phyloP scores from a whole-genome alignment of 768 basidiomycete species.

The Lentinula lateritia region DNA sequence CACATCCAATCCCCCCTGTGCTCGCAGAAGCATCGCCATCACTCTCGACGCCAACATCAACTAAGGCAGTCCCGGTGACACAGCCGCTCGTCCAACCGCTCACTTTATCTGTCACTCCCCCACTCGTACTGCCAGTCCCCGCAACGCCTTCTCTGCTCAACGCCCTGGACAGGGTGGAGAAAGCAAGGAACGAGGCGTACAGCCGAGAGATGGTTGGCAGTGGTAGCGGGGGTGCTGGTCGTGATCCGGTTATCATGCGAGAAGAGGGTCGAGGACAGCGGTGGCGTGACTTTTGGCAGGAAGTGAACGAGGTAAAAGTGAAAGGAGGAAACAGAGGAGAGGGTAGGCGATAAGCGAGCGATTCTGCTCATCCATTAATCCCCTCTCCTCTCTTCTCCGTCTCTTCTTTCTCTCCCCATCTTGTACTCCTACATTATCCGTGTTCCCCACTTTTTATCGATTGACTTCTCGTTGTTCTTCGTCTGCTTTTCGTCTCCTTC shows the following conservation, averaged over 20 bases:
- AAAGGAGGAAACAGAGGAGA: neutral
- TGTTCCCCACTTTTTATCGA: too few relatives aligned
- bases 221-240: neutral
- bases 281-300: constrained; percentile 45
- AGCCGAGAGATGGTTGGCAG: constrained; percentile 4
- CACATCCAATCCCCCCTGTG: too few relatives aligned
- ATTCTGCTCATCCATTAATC: too few relatives aligned
- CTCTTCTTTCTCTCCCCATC: too few relatives aligned
- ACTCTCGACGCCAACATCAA: neutral
- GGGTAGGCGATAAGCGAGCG: too few relatives aligned
- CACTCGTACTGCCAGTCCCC: constrained; percentile 20
- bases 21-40: neutral
- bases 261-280: constrained; percentile 13
- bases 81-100: neutral
- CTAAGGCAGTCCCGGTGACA: neutral
- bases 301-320: constrained; percentile 29
- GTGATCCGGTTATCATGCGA: neutral
- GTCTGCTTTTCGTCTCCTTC: too few relatives aligned
- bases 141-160: constrained; percentile 61
- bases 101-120: neutral
- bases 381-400: too few relatives aligned
- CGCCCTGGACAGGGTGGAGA: constrained; percentile 54
- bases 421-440: too few relatives aligned
- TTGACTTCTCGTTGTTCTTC: too few relatives aligned
- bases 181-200: constrained; percentile 52